A percentile compares a stretch with the other conserved stretches of the same genome.
phyloP scores from a whole-genome alignment of 1,284 basidiomycete species.

The Chalciporus sp. region DNA sequence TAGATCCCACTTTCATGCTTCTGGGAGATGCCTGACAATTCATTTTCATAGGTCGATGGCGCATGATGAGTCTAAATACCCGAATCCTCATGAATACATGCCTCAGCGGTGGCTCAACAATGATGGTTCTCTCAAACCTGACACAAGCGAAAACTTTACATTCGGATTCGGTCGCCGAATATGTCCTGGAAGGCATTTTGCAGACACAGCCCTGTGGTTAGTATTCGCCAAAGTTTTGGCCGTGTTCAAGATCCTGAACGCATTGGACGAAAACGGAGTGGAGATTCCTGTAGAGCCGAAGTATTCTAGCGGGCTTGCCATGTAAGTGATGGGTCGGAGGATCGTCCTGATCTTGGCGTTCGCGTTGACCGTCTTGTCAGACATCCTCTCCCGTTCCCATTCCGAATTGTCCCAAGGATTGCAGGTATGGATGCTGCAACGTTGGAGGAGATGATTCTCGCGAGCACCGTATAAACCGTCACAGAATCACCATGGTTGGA shows the following conservation, averaged over 20 bases:
- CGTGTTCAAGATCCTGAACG: constrained; percentile 17
- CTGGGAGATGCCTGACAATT: background rate
- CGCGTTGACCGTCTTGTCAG: constrained; percentile 1
- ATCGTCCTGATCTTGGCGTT: background rate
- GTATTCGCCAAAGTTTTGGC: constrained; percentile 21
- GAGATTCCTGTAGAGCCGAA: constrained; percentile 24
- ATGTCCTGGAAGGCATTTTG: constrained; percentile 22
- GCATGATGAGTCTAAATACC: constrained; percentile 23
- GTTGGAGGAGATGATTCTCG: constrained; percentile 10
- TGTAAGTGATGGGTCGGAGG: constrained; percentile 17
- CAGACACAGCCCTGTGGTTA: constrained; percentile 21
- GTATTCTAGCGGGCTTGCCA: constrained; percentile 10
- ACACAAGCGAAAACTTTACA: constrained; percentile 8
- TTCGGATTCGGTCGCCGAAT: constrained; percentile 32
- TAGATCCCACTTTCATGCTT: constrained; percentile 1
- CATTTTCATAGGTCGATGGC: constrained; percentile 12
- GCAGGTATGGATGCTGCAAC: background rate
- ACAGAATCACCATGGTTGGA: too few relatives aligned
- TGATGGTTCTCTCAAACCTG: constrained; percentile 15
- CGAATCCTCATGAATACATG: constrained; percentile 16
- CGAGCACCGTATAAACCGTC: too few relatives aligned
- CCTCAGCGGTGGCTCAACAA: constrained; percentile 28
- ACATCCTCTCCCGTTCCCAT: constrained; percentile 16
- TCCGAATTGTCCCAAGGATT: constrained; percentile 13
- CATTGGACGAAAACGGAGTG: constrained; percentile 22